Base-by-base conservation (phyloP, 108 stramenopile species). In the Fragilaria crotonensis region DNA sequence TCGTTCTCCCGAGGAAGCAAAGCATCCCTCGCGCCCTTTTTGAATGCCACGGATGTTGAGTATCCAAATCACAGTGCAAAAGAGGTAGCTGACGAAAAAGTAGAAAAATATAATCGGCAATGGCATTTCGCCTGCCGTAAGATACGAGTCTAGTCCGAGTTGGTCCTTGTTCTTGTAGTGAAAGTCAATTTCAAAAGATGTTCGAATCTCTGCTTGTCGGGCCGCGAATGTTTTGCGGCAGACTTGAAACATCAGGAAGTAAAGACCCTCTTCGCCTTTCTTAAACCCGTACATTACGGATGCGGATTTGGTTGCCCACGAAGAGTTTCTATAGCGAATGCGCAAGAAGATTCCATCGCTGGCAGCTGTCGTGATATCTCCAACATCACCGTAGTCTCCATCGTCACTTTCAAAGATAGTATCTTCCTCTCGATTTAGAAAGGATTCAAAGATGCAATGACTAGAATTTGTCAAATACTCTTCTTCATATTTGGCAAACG, bases 121-220 rank as follows among this genome's bases (percentile, higher is more conserved):
- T 9, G 71, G 62, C 79, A 87, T 91, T 64, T 95, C 94, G 27
- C 98, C 96, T 5, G 91, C 93, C 5, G 90, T 79, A 33, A 99
- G 62, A 64, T 86, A 99, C n/a, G 90, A 84, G 23, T 64, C 51
- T 33, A 66, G 68, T 4, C 80, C 79, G 28, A 73, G 81, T 9
- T 57, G 61, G 31, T 95, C 97, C 27, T 71, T 66, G 73, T 98
- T 98, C 66, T 72, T 75, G 52, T 87, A 91, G 19, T 76, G 60
- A 52, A 95, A 77, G 62, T 90, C 78, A n/a, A 96, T 62, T 60
- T 89, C 83, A 74, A 96, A 97, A 17, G 82, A 70, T 3, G 89
- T 76, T 51, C 75, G 71, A 46, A 90, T 58, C 29, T 50, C 44
- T 48, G 7, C 57, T 47, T 7, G 18, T 5, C 47, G 5, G 4